Evolutionary conservation across 805 yeast species (phyloP).

Genomic region (Clavispora vitiphila): DNA sequence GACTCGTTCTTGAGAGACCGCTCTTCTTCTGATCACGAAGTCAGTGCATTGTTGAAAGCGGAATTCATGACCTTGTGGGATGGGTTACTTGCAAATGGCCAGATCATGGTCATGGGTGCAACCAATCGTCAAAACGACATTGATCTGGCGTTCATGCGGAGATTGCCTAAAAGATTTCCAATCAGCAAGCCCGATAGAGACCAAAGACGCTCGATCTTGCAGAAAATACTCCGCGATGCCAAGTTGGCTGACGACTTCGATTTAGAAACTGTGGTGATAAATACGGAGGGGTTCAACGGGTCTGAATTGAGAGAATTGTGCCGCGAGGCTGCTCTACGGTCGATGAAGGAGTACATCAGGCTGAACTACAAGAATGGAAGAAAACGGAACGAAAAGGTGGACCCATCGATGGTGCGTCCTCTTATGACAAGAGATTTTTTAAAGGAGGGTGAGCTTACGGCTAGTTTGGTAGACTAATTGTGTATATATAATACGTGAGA

Average conservation of each 20-base stretch:
- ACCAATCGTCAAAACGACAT: constrained; percentile 91
- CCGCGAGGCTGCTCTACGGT: constrained; percentile 86
- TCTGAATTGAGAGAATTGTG: constrained; percentile 88
- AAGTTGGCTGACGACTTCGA: constrained; percentile 57
- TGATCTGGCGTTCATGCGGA: constrained; percentile 85
- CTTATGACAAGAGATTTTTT: constrained; percentile 61
- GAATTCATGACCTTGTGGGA: constrained; percentile 99
- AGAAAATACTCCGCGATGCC: constrained; percentile 64
- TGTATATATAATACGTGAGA: too few relatives aligned
- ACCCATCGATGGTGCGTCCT: constrained; percentile 51
- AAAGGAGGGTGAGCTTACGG: constrained; percentile 18
- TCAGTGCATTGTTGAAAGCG: constrained; percentile 90
- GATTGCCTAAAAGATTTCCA: constrained; percentile 87
- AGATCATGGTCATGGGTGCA: constrained; percentile 88
- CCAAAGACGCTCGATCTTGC: constrained; percentile 68
- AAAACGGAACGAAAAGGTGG: constrained; percentile 19
- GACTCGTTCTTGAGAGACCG: constrained; percentile 91
- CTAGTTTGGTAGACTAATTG: constrained; percentile 11
- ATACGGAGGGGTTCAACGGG: constrained; percentile 75
- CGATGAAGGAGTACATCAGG: constrained; percentile 81
- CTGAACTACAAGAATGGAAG: constrained; percentile 43
- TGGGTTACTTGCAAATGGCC: constrained; percentile 73
- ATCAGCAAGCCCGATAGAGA: constrained; percentile 63
- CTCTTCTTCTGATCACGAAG: constrained; percentile 82
- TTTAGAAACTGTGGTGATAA: constrained; percentile 50